These are phyloP conservation scores for Citrus trifoliata DNA, from an alignment of 345 rosid species.

Conservation along the genomic window DNA sequence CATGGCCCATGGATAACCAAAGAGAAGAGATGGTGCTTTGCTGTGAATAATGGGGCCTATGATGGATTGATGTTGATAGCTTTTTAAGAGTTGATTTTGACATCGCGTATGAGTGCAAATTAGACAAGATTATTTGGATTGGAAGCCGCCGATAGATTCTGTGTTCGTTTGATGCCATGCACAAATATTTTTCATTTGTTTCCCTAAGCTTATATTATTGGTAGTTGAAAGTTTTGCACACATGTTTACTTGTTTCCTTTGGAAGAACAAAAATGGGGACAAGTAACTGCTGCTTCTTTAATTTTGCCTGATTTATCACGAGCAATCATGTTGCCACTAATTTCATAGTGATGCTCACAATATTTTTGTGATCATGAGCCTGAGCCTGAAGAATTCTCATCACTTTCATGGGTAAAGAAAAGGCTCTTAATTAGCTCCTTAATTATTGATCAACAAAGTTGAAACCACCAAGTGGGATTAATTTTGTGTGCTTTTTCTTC, in stretches of 20 bases:
- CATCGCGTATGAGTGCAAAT: background rate
- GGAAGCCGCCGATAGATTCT: background rate
- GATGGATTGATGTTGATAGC: too few relatives aligned
- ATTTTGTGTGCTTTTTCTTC: too few relatives aligned
- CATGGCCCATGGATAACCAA: too few relatives aligned
- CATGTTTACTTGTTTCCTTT: background rate
- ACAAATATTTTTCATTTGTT: background rate
- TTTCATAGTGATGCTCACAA: background rate
- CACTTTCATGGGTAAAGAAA: background rate
- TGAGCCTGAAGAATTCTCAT: background rate
- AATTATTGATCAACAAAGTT: too few relatives aligned
- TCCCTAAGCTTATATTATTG: background rate
- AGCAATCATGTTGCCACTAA: background rate
- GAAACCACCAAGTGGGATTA: too few relatives aligned
- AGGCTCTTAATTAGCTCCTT: too few relatives aligned
- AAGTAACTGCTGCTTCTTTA: background rate
- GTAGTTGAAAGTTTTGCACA: background rate
- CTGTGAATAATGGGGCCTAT: too few relatives aligned
- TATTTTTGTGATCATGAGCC: background rate
- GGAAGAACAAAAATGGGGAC: background rate
- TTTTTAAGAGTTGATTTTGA: background rate
- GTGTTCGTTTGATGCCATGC: background rate
- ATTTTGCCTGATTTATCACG: background rate
- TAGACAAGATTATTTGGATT: constrained; percentile 12
- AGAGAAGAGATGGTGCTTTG: too few relatives aligned